Percentiles rank a stretch among this genome's conserved stretches.
Conservation (phyloP, 768 basidiomycete genomes). For the Tylopilus subfusipes region DNA sequence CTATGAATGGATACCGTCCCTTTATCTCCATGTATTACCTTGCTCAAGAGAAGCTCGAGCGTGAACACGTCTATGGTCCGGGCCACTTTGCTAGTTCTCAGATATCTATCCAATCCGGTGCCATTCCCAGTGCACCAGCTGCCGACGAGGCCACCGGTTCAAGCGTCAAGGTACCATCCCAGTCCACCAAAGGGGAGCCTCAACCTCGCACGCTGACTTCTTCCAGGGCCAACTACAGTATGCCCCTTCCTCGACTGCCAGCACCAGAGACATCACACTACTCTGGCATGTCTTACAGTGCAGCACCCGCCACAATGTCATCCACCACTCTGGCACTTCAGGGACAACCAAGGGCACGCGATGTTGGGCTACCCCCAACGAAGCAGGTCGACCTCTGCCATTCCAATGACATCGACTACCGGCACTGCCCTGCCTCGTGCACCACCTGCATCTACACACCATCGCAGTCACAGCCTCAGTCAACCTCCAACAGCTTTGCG, state of each 20-base stretch:
- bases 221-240: conserved; percentile 68
- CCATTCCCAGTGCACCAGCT: conserved; percentile 14
- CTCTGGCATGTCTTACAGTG: conserved; percentile 78
- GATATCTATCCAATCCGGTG: conserved; percentile 49
- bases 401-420: conserved; percentile 27
- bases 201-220: conserved; percentile 24
- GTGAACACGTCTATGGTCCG: conserved; percentile 90
- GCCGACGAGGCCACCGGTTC: conserved; percentile 20
- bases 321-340: conserved; percentile 61
- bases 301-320: conserved; percentile 41
- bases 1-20: conserved; percentile 91
- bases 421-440: conserved; percentile 52
- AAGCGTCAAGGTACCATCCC: conserved; percentile 29
- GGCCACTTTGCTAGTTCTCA: conserved; percentile 94
- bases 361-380: conserved; percentile 47
- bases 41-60: conserved; percentile 93
- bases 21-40: conserved; percentile 96
- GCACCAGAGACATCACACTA: conserved; percentile 79
- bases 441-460: conserved; percentile 75
- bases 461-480: conserved; percentile 79
- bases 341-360: conserved; percentile 61
- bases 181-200: conserved; percentile 31
- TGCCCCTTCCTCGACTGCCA: conserved; percentile 80
- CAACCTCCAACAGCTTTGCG: conserved; percentile 57
- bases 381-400: conserved; percentile 30